Evolutionary conservation across 2,329 filamentous ascomycete species (phyloP), one percentile per base, ranked within the genome.

Genomic region (Calcarisporium arbuscula): DNA sequence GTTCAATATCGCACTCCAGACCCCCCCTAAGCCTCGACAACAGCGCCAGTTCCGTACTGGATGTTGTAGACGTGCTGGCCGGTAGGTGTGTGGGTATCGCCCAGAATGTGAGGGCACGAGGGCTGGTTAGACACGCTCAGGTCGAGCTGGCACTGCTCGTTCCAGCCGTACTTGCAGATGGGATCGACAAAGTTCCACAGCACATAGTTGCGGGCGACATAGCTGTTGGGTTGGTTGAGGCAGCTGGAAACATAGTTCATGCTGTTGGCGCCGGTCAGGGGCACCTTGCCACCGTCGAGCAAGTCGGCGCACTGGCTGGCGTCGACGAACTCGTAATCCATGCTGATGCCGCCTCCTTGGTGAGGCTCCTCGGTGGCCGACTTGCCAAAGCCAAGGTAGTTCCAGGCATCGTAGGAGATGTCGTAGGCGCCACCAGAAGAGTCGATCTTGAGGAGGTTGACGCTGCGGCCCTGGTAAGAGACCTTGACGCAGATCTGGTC

Each of bases 371-470:
- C 50, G 6, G 54, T 58, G 22, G 73, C 74, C 10, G 62, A 60
- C 40, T 63, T 49, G 42, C 74, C 74, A 20, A 64, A 70, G 45
- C 56, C 56, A 27, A 79, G 70, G 49, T 72, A 71, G 62, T 75
- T 76, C 70, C 72, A 79, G 33, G 74, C 73, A 43, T 78, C 74
- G 60, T 78, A 79, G 37, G 62, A 68, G 58, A 79, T 68, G 54
- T 79, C 75, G 52, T 74, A 53, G 34, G 74, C 74, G 31, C 72
- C 73, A 27, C 60, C 62, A 1, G 73, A 77, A 36, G 61, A 55
- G 60, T 78, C 75, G 42, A 79, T 60, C 51, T 67, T 67, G 42
- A 79, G 66, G 34, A 86, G 72, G 47, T 75, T 64, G 38, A 81
- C 55, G 26, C 57, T 62, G 40, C 71, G 68, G 37, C 56, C 68